Percentiles rank a stretch among this genome's conserved stretches.
phyloP scores from a whole-genome alignment of 768 basidiomycete species.

The Rickenella mellea region DNA sequence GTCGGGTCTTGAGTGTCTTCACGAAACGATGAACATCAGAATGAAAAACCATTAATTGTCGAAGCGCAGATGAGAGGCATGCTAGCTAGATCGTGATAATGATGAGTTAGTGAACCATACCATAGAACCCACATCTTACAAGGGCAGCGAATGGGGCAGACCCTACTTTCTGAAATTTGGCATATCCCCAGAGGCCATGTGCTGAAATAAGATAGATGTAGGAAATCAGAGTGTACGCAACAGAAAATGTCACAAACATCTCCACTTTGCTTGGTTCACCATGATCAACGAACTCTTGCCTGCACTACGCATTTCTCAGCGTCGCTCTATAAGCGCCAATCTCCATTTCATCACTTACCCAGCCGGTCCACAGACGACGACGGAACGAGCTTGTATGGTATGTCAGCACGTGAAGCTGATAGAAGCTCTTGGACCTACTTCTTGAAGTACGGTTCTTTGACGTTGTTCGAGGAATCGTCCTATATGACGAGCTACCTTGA shows the following conservation, averaged over 20 bases:
- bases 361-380: constrained; percentile 54
- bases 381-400: constrained; percentile 48
- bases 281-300: constrained; percentile 70
- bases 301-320: constrained; percentile 27
- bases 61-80: constrained; percentile 60
- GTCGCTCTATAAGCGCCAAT: constrained; percentile 1
- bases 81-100: constrained; percentile 35
- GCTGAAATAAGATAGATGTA: constrained; percentile 20
- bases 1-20: constrained; percentile 40
- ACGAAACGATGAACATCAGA: constrained; percentile 64
- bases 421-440: no score
- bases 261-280: constrained; percentile 64
- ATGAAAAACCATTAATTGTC: constrained; percentile 67
- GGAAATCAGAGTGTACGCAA: neutral
- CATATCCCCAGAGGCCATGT: constrained; percentile 70
- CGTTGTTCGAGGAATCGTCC: no score
- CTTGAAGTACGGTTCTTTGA: no score
- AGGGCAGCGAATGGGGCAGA: constrained; percentile 63
- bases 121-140: constrained; percentile 21
- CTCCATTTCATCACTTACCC: constrained; percentile 33
- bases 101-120: constrained; percentile 1
- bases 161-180: constrained; percentile 58
- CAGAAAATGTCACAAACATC: constrained; percentile 29
- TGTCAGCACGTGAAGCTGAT: no score
- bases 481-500: no score